Evolutionary conservation across 1,284 basidiomycete species (phyloP).

Genomic region (Rhodotorula sp.): DNA sequence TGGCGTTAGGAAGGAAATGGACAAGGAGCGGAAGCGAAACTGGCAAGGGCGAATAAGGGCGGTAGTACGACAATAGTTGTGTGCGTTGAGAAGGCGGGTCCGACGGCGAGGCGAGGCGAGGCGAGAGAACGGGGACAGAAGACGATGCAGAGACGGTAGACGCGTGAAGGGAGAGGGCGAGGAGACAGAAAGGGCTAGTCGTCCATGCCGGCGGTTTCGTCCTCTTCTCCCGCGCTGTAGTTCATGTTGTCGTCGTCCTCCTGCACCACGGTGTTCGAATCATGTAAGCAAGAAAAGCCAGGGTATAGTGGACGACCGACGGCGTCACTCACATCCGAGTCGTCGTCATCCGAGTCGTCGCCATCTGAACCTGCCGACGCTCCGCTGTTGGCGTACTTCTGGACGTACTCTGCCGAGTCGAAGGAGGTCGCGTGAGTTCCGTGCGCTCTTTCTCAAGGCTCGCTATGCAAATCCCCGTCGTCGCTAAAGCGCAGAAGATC

Average conservation of each 20-base stretch:
- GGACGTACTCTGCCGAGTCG: constrained; percentile 67
- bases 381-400: constrained; percentile 77
- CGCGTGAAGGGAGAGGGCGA: neutral
- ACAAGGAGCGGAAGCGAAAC: neutral
- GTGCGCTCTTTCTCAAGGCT: no score
- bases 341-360: constrained; percentile 55
- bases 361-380: constrained; percentile 60
- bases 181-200: neutral
- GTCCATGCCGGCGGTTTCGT: constrained; percentile 50
- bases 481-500: no score
- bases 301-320: no score
- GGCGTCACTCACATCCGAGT: constrained; percentile 58
- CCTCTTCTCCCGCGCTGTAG: constrained; percentile 67
- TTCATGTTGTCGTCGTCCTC: constrained; percentile 86
- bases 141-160: no score
- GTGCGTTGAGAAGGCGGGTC: neutral
- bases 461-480: no score
- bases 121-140: no score
- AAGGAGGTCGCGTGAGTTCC: neutral
- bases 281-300: neutral
- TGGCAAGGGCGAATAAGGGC: neutral
- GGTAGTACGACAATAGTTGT: neutral
- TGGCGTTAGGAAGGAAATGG: no score
- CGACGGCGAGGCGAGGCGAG: no score
- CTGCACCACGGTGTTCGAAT: constrained; percentile 50